A percentile compares a stretch with the other conserved stretches of the same genome.
phyloP scores from a whole-genome alignment of 2,329 filamentous ascomycete genomes.

The Gliomastix tumulicola region DNA sequence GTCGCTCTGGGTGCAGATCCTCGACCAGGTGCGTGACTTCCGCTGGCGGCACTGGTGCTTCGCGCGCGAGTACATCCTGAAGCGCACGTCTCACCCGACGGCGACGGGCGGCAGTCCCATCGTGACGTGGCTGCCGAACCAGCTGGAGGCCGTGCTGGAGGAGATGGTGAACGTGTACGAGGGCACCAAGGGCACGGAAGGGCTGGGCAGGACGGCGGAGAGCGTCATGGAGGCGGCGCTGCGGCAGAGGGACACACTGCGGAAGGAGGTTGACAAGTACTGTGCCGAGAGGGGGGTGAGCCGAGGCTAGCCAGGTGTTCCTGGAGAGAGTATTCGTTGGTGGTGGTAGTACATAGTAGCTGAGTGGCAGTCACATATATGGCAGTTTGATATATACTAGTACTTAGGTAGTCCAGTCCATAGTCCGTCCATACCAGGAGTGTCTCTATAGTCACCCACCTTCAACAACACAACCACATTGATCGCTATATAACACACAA shows the following conservation, averaged over 20 bases:
- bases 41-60: conserved; percentile 84
- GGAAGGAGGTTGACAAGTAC: conserved; percentile 71
- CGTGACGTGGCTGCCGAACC: conserved; percentile 79
- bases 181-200: conserved; percentile 25
- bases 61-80: conserved; percentile 76
- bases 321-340: too few species aligned
- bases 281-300: conserved; percentile 53
- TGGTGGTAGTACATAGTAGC: too few species aligned
- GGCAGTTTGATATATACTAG: too few species aligned
- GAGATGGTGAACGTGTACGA: conserved; percentile 59
- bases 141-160: conserved; percentile 65
- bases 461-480: too few species aligned
- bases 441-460: too few species aligned
- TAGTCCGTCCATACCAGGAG: too few species aligned
- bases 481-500: too few species aligned
- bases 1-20: conserved; percentile 54
- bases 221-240: conserved; percentile 62
- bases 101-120: conserved; percentile 78
- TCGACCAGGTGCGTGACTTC: conserved; percentile 75
- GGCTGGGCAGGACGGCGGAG: conserved; percentile 37
- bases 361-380: too few species aligned
- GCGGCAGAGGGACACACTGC: conserved; percentile 57
- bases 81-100: conserved; percentile 67
- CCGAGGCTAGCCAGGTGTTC: too few species aligned
- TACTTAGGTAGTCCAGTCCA: too few species aligned